These are phyloP conservation scores for Trapa bicornis DNA, from an alignment of 345 rosid genomes.

Conservation along the genomic window DNA sequence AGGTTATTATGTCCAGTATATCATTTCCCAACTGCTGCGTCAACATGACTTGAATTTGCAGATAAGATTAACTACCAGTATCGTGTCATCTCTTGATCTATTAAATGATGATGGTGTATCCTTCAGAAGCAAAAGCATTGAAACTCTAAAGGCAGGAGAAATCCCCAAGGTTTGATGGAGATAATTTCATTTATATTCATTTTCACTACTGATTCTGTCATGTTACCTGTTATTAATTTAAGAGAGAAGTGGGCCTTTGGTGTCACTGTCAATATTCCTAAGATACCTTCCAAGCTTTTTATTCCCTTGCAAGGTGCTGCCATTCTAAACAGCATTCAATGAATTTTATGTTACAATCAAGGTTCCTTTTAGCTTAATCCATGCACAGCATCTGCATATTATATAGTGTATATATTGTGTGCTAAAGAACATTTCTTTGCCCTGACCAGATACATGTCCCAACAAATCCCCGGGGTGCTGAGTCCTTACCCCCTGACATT, in stretches of 20 bases:
- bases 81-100: conserved; percentile 38
- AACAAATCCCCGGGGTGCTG: conserved; percentile 90
- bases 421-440: background rate
- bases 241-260: no score
- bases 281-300: no score
- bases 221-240: no score
- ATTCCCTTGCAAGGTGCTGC: no score
- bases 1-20: background rate
- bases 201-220: background rate
- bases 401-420: background rate
- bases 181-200: background rate
- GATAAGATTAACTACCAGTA: conserved; percentile 52
- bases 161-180: conserved; percentile 33
- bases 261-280: no score
- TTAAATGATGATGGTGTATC: conserved; percentile 19
- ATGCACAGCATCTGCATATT: no score
- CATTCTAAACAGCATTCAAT: no score
- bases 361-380: no score
- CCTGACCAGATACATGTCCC: conserved; percentile 57
- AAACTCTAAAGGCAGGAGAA: conserved; percentile 17
- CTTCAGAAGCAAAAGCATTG: conserved; percentile 23
- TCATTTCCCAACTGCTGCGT: background rate
- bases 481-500: conserved; percentile 80
- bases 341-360: no score
- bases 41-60: conserved; percentile 28